Conservation (phyloP, 805 yeast species). For the Candida silvicultrix region DNA sequence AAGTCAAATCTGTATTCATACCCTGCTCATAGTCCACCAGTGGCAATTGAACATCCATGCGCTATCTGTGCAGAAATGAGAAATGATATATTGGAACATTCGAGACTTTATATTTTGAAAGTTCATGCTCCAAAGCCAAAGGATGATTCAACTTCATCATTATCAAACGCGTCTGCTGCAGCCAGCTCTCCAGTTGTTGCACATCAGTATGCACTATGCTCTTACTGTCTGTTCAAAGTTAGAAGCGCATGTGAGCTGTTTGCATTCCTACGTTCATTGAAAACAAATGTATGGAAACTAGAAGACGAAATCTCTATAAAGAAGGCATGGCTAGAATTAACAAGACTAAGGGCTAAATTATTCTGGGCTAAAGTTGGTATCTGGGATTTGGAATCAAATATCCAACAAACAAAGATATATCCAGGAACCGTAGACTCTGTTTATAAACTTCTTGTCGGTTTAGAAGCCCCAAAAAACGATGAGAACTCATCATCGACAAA, state of each 20-base stretch:
- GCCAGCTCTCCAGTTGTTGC: conserved; percentile 22
- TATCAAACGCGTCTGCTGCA: conserved; percentile 3
- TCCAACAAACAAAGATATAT: conserved; percentile 27
- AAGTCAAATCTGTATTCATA: conserved; percentile 35
- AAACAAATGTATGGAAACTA: conserved; percentile 51
- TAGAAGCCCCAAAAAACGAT: conserved; percentile 3
- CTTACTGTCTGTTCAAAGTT: conserved; percentile 71
- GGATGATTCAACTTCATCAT: conserved; percentile 21
- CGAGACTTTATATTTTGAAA: conserved; percentile 68
- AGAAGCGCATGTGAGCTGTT: conserved; percentile 81
- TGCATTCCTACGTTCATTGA: conserved; percentile 64
- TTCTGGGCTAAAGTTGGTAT: conserved; percentile 83
- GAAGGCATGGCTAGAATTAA: conserved; percentile 59
- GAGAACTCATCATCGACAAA: conserved; percentile 5
- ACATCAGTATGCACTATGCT: conserved; percentile 64
- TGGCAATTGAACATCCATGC: conserved; percentile 72
- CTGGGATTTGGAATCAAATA: conserved; percentile 47
- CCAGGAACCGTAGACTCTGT: conserved; percentile 17
- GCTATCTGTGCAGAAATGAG: conserved; percentile 79
- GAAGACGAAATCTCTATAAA: conserved; percentile 35
- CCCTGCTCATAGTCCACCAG: conserved; percentile 51
- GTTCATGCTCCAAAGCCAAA: conserved; percentile 30
- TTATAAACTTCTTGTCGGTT: conserved; percentile 5
- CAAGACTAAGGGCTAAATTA: conserved; percentile 61
- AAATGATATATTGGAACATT: conserved; percentile 64